A percentile compares a stretch with the other conserved stretches of the same genome.
Conservation (phyloP, 2,329 filamentous ascomycete species). For the Arthrobotrys iridis region DNA sequence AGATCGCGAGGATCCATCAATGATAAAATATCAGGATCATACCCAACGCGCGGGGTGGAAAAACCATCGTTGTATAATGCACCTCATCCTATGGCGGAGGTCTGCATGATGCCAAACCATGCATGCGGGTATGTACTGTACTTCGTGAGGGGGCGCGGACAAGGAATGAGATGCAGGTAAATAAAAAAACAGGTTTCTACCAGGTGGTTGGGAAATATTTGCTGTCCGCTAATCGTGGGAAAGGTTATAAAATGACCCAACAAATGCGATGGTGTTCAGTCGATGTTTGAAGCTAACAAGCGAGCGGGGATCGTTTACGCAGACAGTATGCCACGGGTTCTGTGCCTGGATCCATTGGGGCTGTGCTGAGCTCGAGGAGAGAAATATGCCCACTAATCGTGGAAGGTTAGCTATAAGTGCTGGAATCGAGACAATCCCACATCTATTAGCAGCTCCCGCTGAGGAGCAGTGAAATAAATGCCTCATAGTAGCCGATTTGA, state of each 20-base stretch:
- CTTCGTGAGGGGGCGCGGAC: not conserved
- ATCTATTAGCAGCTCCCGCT: too few relatives aligned
- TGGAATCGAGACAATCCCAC: not conserved
- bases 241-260: not conserved
- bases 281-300: conserved; percentile 1
- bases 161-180: not conserved
- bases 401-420: conserved; percentile 1
- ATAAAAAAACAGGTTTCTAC: conserved; percentile 35
- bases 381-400: not conserved
- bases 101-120: not conserved
- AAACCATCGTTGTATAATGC: conserved; percentile 1
- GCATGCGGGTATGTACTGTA: not conserved
- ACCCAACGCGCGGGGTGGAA: conserved; percentile 17
- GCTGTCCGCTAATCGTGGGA: conserved; percentile 41
- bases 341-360: conserved; percentile 49
- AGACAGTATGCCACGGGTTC: too few relatives aligned
- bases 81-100: too few relatives aligned
- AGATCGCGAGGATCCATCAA: not conserved
- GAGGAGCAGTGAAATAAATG: conserved; percentile 29
- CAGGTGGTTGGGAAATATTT: conserved; percentile 14
- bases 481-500: conserved; percentile 22
- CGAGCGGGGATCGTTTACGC: conserved; percentile 3
- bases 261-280: not conserved
- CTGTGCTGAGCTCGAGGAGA: conserved; percentile 30
- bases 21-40: not conserved